A percentile compares a stretch with the other conserved stretches of the same genome.
Conservation (phyloP, 148 eudicot species). For the Suaeda aralocaspica region DNA sequence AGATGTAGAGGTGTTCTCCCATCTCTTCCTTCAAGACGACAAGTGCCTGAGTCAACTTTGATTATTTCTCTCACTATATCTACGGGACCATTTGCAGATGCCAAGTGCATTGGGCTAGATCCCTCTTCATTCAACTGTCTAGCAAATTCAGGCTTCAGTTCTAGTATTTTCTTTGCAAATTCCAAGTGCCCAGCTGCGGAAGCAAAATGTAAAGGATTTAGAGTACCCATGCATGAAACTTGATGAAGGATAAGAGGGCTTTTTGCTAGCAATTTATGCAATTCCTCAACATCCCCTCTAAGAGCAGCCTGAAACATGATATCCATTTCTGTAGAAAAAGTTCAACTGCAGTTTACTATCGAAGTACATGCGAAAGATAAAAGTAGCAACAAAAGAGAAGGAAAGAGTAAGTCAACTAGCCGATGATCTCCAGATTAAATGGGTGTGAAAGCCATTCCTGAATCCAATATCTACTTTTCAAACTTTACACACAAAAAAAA, state of each 20-base stretch:
- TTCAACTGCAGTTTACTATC: background rate
- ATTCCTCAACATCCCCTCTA: conserved; percentile 28
- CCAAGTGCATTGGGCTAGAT: conserved; percentile 50
- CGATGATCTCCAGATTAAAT: background rate
- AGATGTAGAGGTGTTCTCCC: conserved; percentile 43
- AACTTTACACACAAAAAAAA: background rate
- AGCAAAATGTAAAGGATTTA: conserved; percentile 39
- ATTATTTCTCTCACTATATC: conserved; percentile 47
- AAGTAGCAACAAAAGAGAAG: background rate
- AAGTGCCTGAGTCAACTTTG: conserved; percentile 24
- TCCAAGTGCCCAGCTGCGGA: conserved; percentile 36
- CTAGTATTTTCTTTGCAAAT: conserved; percentile 28
- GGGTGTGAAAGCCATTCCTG: background rate
- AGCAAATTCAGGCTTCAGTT: conserved; percentile 33
- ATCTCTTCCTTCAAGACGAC: conserved; percentile 39
- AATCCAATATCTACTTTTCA: background rate
- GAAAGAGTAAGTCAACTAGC: background rate
- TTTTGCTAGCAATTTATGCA: conserved; percentile 24
- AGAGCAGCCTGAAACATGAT: conserved; percentile 26
- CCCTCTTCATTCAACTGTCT: conserved; percentile 45
- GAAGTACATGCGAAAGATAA: background rate
- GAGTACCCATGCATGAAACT: conserved; percentile 17
- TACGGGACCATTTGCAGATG: conserved; percentile 39
- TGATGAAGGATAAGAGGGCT: conserved; percentile 32
- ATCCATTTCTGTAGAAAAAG: conserved; percentile 20